These are phyloP conservation scores for Dendryphion nanum DNA, from an alignment of 2,329 filamentous ascomycete genomes.

Conservation along the genomic window DNA sequence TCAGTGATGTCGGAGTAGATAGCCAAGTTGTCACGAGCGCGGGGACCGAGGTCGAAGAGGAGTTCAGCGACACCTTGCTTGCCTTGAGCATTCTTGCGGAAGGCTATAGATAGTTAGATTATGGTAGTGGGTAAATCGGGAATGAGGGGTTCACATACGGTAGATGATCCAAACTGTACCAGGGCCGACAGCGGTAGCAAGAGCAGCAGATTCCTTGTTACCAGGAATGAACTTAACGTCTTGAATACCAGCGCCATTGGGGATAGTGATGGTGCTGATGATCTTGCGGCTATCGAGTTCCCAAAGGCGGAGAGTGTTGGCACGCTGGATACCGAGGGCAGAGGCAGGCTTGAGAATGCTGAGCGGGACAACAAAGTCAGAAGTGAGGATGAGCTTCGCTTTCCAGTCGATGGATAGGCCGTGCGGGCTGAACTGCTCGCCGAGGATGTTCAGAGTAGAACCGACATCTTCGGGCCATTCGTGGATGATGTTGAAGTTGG, in stretches of 20 bases:
- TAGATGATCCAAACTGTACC: slow-evolving; percentile 67
- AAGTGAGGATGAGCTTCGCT: slow-evolving; percentile 58
- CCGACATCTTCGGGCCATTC: slow-evolving; percentile 61
- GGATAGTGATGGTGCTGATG: slow-evolving; percentile 61
- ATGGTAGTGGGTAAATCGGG: too few species aligned
- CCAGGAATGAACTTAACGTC: slow-evolving; percentile 66
- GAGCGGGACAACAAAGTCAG: slow-evolving; percentile 63
- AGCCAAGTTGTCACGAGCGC: slow-evolving; percentile 55
- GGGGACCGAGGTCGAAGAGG: slow-evolving; percentile 58
- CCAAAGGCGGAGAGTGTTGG: slow-evolving; percentile 61
- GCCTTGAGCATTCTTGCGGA: slow-evolving; percentile 54
- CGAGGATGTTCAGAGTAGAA: slow-evolving; percentile 56
- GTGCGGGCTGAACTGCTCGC: slow-evolving; percentile 61
- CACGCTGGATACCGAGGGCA: slow-evolving; percentile 52
- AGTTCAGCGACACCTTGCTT: slow-evolving; percentile 59
- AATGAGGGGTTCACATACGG: too few species aligned
- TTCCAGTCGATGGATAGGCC: slow-evolving; percentile 59
- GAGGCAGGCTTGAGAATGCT: slow-evolving; percentile 57
- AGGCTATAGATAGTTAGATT: too few species aligned
- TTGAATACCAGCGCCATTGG: slow-evolving; percentile 59
- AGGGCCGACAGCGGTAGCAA: slow-evolving; percentile 60
- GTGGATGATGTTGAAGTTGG: slow-evolving; percentile 59
- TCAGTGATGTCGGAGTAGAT: slow-evolving; percentile 62
- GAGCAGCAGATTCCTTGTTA: slow-evolving; percentile 57
- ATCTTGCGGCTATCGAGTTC: slow-evolving; percentile 54